phyloP scores from a whole-genome alignment of 257 asterid species.

The Thymus quinquecostatus region DNA sequence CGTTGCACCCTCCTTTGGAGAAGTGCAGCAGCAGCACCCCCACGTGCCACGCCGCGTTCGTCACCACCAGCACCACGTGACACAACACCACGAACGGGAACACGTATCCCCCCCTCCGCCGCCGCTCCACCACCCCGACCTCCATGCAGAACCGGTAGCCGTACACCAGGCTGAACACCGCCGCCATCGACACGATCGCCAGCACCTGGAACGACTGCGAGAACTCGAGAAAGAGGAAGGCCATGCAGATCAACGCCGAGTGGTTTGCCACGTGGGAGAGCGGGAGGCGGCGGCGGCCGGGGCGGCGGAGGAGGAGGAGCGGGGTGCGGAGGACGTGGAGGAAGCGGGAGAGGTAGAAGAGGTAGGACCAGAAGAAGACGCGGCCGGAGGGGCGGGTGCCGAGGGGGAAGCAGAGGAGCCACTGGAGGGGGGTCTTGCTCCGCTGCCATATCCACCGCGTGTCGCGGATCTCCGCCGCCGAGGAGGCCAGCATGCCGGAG shows the following conservation, averaged over 20 bases:
- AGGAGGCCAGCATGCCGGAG: conserved; percentile 56
- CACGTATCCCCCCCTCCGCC: neutral
- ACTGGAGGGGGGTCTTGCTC: conserved; percentile 64
- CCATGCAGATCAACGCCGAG: conserved; percentile 50
- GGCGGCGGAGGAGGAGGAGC: conserved; percentile 41
- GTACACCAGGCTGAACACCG: conserved; percentile 42
- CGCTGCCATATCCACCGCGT: conserved; percentile 84
- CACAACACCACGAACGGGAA: conserved; percentile 52
- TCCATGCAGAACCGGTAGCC: conserved; percentile 57
- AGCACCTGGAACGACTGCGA: conserved; percentile 76
- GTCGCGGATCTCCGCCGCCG: conserved; percentile 75
- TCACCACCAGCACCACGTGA: conserved; percentile 41
- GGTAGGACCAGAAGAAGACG: conserved; percentile 83
- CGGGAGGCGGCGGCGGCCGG: conserved; percentile 42
- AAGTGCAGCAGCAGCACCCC: conserved; percentile 65
- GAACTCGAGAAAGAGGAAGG: conserved; percentile 82
- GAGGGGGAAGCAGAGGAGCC: conserved; percentile 87
- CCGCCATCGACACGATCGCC: conserved; percentile 57
- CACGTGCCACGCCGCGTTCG: conserved; percentile 52
- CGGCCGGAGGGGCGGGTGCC: conserved; percentile 89
- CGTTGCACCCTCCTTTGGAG: conserved; percentile 80
- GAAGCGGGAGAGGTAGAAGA: conserved; percentile 72
- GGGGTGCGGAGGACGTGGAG: conserved; percentile 54
- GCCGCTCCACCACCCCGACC: conserved; percentile 35
- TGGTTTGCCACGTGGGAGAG: conserved; percentile 42